These are phyloP conservation scores for Citrus sp. DNA, from an alignment of 345 rosid species.

Conservation along the genomic window DNA sequence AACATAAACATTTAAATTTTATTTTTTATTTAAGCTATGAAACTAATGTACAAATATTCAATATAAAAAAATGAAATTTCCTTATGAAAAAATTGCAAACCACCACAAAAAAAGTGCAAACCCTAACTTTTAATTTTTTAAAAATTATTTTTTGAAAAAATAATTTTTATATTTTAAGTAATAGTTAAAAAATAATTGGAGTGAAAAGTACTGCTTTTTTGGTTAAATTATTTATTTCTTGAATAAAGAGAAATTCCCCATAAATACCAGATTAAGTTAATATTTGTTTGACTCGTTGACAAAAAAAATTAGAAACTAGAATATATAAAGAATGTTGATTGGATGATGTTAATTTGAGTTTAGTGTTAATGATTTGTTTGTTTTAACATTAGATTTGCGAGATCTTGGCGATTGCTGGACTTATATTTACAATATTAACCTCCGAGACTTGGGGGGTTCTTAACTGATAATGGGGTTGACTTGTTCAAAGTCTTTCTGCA, in stretches of 20 bases:
- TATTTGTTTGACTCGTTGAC: constrained; percentile 11
- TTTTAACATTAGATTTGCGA: background rate
- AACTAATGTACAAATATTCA: background rate
- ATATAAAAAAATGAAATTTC: too few species aligned
- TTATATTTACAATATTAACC: background rate
- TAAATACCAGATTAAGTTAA: background rate
- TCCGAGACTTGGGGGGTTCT: background rate
- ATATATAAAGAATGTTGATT: background rate
- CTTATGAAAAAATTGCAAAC: too few species aligned
- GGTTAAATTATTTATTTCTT: too few species aligned
- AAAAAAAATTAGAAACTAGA: background rate
- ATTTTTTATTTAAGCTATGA: background rate
- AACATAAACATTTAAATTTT: too few species aligned
- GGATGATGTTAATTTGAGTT: constrained; percentile 5
- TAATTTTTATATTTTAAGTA: background rate
- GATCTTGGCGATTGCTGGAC: background rate
- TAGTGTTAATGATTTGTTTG: background rate
- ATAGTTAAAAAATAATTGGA: background rate
- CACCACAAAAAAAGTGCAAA: background rate
- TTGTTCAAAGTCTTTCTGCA: background rate
- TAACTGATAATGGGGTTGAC: background rate
- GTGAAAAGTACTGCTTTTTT: background rate
- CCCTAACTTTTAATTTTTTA: background rate
- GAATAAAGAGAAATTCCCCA: background rate
- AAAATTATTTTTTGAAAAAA: background rate